These are phyloP conservation scores for Blepharisma stoltei DNA, from an alignment of 73 alveolate species.

Conservation along the genomic window DNA sequence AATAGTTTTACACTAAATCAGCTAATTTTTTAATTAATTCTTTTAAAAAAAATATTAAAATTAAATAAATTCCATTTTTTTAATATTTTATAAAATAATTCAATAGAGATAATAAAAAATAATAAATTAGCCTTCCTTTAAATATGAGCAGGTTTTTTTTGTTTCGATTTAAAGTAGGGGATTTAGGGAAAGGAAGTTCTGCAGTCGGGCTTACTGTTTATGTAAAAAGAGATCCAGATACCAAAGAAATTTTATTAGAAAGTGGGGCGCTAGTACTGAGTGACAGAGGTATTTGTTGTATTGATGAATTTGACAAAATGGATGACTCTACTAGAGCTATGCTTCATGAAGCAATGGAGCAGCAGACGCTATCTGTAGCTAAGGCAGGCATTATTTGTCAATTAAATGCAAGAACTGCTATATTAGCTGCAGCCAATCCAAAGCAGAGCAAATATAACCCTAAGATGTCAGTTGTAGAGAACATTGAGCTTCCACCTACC, in stretches of 20 bases:
- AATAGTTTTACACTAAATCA: no score
- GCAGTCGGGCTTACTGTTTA: conserved; percentile 99
- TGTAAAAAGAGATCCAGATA: conserved; percentile 98
- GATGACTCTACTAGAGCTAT: conserved; percentile 96
- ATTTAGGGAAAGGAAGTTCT: conserved; percentile 97
- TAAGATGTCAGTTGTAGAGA: conserved; percentile 95
- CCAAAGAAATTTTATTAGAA: conserved; percentile 96
- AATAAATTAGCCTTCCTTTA: no score
- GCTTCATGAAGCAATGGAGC: conserved; percentile 96
- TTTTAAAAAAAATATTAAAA: background rate
- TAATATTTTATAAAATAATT: no score
- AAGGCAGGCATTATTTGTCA: conserved; percentile 99
- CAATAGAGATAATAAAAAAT: no score
- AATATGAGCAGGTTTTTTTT: no score
- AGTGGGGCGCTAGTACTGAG: conserved; percentile 98
- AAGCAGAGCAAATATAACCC: conserved; percentile 73
- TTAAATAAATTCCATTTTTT: no score
- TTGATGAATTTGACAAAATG: conserved; percentile 99
- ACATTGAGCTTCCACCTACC: conserved; percentile 95
- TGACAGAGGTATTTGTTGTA: conserved; percentile 99
- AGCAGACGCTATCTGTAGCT: conserved; percentile 93
- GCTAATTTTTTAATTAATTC: background rate
- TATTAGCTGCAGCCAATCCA: conserved; percentile 99
- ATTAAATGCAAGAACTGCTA: conserved; percentile 98
- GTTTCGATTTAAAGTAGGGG: no score